Conservation (phyloP, 306 rosid genomes). For the Mucuna pruriens region DNA sequence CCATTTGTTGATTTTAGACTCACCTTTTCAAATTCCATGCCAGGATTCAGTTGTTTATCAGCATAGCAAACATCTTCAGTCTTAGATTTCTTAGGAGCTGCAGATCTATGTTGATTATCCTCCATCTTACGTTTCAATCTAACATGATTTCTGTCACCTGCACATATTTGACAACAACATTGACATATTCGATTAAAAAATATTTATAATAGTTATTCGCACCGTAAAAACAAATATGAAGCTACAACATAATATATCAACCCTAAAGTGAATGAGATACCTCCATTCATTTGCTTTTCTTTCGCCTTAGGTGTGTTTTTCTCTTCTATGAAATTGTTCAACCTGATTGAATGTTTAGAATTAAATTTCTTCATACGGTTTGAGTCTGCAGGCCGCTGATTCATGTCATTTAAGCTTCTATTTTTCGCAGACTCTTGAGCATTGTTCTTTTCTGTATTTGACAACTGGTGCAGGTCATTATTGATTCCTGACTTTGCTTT, state of each 20-base stretch:
- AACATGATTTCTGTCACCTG: constrained; percentile 51
- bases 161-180: constrained; percentile 12
- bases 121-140: constrained; percentile 50
- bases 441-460: constrained; percentile 41
- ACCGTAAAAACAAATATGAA: constrained; percentile 16
- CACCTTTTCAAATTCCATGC: constrained; percentile 35
- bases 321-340: constrained; percentile 44
- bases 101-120: constrained; percentile 47
- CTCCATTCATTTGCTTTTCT: constrained; percentile 47
- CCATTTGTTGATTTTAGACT: constrained; percentile 43
- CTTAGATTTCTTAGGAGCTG: constrained; percentile 52
- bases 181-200: not conserved
- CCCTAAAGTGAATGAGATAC: constrained; percentile 39
- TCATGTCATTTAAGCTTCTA: constrained; percentile 45
- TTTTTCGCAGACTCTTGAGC: constrained; percentile 48
- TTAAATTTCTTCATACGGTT: constrained; percentile 47
- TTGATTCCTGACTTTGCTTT: constrained; percentile 35
- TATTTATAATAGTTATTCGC: not conserved
- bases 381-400: constrained; percentile 42
- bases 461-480: constrained; percentile 32
- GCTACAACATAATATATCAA: constrained; percentile 15
- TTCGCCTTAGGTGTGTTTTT: constrained; percentile 45
- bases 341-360: constrained; percentile 40
- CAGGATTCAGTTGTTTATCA: constrained; percentile 39
- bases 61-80: constrained; percentile 36